Percentiles rank a stretch among this genome's conserved stretches.
Evolutionary conservation across 2,329 filamentous ascomycete species (phyloP).

Genomic region (Aspergillus awamori): DNA sequence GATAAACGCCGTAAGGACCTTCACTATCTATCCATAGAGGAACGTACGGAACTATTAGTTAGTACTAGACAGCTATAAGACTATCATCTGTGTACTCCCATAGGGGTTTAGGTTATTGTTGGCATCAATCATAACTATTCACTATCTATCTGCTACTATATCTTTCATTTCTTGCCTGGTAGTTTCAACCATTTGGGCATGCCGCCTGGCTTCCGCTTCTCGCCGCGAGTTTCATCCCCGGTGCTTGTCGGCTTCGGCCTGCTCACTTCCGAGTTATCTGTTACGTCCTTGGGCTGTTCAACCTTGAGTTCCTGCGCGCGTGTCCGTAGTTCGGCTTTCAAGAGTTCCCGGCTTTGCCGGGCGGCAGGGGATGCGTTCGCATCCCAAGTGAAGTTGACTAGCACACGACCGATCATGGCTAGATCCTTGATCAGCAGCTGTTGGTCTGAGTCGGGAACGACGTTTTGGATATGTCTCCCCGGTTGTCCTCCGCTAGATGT

Average conservation of each 20-base stretch:
- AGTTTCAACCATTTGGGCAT: conserved; percentile 74
- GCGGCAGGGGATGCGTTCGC: conserved; percentile 61
- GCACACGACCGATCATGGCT: conserved; percentile 68
- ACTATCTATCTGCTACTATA: neutral
- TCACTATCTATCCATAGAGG: too few species aligned
- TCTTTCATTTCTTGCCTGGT: conserved; percentile 67
- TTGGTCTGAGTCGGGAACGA: conserved; percentile 50
- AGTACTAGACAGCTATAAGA: too few species aligned
- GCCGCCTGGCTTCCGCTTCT: conserved; percentile 41
- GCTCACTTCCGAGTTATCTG: conserved; percentile 53
- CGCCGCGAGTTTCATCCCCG: conserved; percentile 23
- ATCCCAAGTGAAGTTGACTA: conserved; percentile 78
- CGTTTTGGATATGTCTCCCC: conserved; percentile 27
- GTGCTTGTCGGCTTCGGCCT: conserved; percentile 43
- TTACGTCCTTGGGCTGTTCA: conserved; percentile 46
- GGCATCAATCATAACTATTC: neutral
- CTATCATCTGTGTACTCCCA: too few species aligned
- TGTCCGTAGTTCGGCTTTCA: conserved; percentile 63
- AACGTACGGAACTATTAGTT: too few species aligned
- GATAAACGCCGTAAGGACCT: too few species aligned
- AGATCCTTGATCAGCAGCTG: conserved; percentile 70
- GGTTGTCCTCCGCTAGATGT: conserved; percentile 15
- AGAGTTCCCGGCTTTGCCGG: conserved; percentile 56
- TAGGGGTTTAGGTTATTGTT: neutral
- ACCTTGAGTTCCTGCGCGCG: conserved; percentile 67